Percentiles rank a stretch among this genome's conserved stretches.
phyloP scores from a whole-genome alignment of 2,329 filamentous ascomycete genomes.

The Exophiala spinifera region DNA sequence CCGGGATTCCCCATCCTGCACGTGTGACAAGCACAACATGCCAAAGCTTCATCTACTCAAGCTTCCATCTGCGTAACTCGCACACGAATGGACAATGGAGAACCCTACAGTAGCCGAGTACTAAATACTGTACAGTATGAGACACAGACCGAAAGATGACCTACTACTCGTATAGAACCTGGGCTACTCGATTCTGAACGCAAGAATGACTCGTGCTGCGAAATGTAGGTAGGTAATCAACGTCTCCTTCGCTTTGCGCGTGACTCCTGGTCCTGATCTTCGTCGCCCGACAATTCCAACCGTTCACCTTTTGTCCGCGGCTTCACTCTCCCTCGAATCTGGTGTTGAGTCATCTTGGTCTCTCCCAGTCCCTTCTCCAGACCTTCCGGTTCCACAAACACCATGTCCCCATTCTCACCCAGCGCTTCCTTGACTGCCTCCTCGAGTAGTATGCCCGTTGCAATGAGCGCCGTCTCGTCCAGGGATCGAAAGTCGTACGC shows the following conservation, averaged over 20 bases:
- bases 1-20: background rate
- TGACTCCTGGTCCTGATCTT: conserved; percentile 6
- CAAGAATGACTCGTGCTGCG: too few relatives aligned
- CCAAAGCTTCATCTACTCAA: conserved; percentile 3
- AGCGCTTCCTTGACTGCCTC: conserved; percentile 52
- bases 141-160: too few relatives aligned
- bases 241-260: background rate
- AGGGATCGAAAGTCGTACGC: conserved; percentile 50
- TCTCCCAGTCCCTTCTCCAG: conserved; percentile 19
- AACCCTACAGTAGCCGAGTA: too few relatives aligned
- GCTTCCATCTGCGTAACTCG: conserved; percentile 4
- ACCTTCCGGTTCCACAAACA: conserved; percentile 51
- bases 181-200: too few relatives aligned
- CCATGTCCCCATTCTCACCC: conserved; percentile 57
- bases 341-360: conserved; percentile 20
- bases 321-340: conserved; percentile 26
- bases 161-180: too few relatives aligned
- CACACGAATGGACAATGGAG: background rate
- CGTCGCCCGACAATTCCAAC: conserved; percentile 14
- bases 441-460: conserved; percentile 59
- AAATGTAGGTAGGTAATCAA: too few relatives aligned
- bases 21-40: conserved; percentile 7
- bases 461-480: conserved; percentile 62
- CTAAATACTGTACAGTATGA: too few relatives aligned
- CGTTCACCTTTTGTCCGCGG: background rate